phyloP scores from a whole-genome alignment of 331 rosid species.

The Pyrus hybrid region DNA sequence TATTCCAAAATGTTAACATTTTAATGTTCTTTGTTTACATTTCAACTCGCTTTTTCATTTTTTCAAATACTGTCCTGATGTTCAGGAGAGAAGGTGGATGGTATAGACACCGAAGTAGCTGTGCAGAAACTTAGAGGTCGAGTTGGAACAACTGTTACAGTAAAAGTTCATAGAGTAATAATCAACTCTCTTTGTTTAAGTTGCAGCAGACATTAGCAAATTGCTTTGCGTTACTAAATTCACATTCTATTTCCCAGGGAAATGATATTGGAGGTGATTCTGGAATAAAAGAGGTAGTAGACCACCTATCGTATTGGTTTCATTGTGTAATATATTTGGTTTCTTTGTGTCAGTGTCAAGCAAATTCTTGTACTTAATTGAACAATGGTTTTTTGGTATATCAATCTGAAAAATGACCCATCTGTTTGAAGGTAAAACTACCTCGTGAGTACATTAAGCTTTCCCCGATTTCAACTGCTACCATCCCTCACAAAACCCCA shows the following conservation, averaged over 20 bases:
- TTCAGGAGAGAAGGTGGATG: conserved; percentile 77
- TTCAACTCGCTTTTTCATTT: neutral
- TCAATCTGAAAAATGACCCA: conserved; percentile 4
- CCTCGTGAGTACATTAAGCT: conserved; percentile 80
- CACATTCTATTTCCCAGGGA: conserved; percentile 40
- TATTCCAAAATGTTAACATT: neutral
- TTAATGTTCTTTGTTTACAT: neutral
- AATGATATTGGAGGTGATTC: conserved; percentile 28
- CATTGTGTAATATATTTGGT: neutral
- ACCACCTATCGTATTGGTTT: neutral
- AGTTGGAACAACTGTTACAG: conserved; percentile 77
- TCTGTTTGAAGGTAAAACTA: conserved; percentile 59
- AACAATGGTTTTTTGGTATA: neutral
- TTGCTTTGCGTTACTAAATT: conserved; percentile 18
- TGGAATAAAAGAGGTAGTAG: conserved; percentile 58
- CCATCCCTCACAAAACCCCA: conserved; percentile 64
- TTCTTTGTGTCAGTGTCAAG: conserved; percentile 3
- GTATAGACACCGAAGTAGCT: conserved; percentile 74
- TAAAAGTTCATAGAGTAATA: conserved; percentile 50
- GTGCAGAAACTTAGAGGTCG: conserved; percentile 82
- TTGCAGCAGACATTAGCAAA: neutral
- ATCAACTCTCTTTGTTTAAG: conserved; percentile 3
- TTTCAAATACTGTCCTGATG: conserved; percentile 10
- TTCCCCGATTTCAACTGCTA: conserved; percentile 80
- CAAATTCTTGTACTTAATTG: conserved; percentile 1